Base-by-base conservation (phyloP, 768 basidiomycete species). In the Termitomyces sp. region DNA sequence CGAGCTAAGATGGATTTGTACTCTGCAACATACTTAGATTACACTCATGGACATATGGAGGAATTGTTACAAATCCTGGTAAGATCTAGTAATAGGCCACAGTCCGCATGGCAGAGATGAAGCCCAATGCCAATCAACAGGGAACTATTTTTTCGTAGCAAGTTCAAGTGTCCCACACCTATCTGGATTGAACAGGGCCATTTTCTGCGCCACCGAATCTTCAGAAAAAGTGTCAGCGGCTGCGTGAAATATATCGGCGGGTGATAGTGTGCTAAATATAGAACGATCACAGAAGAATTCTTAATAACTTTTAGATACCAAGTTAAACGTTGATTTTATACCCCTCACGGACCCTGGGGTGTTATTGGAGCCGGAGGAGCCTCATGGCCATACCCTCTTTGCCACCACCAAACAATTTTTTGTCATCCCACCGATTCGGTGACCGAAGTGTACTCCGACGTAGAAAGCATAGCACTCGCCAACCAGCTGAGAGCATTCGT, bases 191-290 rank as follows among this genome's bases (percentile, higher is more conserved):
- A 36, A 57, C 15, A 60, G 6, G 29, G 43, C 14, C n/a, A 36
- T 7, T 60, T 54, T 31, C 40, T 62, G 61, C 64, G 59, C 64
- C 64, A 65, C 59, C 25, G 53, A 40, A 46, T 37, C 37, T 20
- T 38, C 42, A 40, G 17, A 5, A 7, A 20, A 14, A 46, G 14
- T 36, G 20, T 11, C 17, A 7, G 36, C 47, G 37, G 12, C 53
- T 34, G 34, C 34, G 25, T 25, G 40, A 45, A 45, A 12, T 42
- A 36, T 59, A 5, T 43, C 56, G 20, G 38, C 29, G 14, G 38
- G n/a, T 31, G n/a, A 55, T 38, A 14, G n/a, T 29, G 10, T 38
- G 25, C 15, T 31, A 8, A 31, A 5, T 42, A 17, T 31, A 31
- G 29, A 31, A 12, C 4, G 31, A 32, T 31, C 11, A 34, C 42